A percentile compares a stretch with the other conserved stretches of the same genome.
Conservation (phyloP, 306 rosid species). For the Vigna nakashimae region DNA sequence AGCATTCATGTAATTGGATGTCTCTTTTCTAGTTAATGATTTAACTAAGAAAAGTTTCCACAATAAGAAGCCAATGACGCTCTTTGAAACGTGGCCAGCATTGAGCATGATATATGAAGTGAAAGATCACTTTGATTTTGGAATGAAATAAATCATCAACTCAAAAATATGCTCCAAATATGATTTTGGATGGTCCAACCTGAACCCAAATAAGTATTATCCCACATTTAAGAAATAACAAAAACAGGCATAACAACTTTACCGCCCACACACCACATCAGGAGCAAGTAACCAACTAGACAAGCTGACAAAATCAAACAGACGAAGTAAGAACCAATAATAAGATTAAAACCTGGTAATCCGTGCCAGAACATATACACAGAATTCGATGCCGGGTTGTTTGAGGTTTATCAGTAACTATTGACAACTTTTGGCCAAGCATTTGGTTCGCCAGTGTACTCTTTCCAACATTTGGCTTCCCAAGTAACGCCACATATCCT, state of each 20-base stretch:
- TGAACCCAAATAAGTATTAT: background rate
- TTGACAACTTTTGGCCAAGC: conserved; percentile 92
- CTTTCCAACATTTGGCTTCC: conserved; percentile 97
- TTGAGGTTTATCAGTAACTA: conserved; percentile 97
- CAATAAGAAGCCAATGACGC: background rate
- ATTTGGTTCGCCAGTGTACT: conserved; percentile 94
- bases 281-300: background rate
- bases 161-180: background rate
- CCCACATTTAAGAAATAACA: background rate
- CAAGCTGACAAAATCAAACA: conserved; percentile 33
- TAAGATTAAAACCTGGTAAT: conserved; percentile 82
- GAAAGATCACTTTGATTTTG: background rate
- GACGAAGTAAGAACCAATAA: conserved; percentile 29
- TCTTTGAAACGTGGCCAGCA: background rate
- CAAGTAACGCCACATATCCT: conserved; percentile 94
- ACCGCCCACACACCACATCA: background rate
- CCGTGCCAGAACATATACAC: conserved; percentile 86
- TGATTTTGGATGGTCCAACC: background rate
- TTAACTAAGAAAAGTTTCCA: background rate
- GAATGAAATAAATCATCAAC: background rate
- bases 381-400: conserved; percentile 95
- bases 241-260: background rate
- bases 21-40: conserved; percentile 7
- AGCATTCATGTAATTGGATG: background rate
- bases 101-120: background rate